Conservation (phyloP, 352 stramenopile genomes). For the Poterioochromonas sp. region DNA sequence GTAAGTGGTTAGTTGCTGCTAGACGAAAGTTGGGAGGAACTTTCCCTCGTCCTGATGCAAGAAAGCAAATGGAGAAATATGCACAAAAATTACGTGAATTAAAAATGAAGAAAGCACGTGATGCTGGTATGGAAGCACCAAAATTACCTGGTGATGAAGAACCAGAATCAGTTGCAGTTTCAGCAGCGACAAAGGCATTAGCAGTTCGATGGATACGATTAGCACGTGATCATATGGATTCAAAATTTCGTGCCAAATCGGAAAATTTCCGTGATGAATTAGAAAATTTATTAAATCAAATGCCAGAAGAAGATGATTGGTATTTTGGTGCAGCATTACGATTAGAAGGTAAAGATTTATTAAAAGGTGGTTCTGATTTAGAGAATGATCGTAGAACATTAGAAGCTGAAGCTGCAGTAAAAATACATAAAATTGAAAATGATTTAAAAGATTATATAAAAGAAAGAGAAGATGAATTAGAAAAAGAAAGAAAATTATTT, state of each 20-base stretch:
- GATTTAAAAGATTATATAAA: conserved; percentile 44
- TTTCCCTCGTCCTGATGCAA: conserved; percentile 70
- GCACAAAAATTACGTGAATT: conserved; percentile 68
- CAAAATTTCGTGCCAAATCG: conserved; percentile 38
- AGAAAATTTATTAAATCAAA: conserved; percentile 58
- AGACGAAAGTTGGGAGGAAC: conserved; percentile 74
- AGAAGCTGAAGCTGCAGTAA: conserved; percentile 65
- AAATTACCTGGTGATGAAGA: conserved; percentile 42
- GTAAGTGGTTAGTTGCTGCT: conserved; percentile 82
- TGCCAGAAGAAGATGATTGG: conserved; percentile 82
- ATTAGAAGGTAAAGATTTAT: conserved; percentile 49
- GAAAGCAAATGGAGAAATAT: conserved; percentile 77
- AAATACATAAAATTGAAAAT: conserved; percentile 63
- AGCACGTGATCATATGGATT: conserved; percentile 17
- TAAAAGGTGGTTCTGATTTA: conserved; percentile 43
- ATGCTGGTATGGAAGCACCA: conserved; percentile 39
- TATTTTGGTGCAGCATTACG: conserved; percentile 75
- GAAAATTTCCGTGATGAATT: conserved; percentile 53
- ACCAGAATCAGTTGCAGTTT: conserved; percentile 24
- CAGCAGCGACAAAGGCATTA: conserved; percentile 45
- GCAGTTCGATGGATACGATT: conserved; percentile 40
- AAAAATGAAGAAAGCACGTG: conserved; percentile 47
- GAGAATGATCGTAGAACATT: conserved; percentile 46
- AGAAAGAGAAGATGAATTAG: conserved; percentile 55
- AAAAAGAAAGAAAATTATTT: conserved; percentile 55